Conservation (phyloP, 768 basidiomycete species). For the Auricularia heimuer region DNA sequence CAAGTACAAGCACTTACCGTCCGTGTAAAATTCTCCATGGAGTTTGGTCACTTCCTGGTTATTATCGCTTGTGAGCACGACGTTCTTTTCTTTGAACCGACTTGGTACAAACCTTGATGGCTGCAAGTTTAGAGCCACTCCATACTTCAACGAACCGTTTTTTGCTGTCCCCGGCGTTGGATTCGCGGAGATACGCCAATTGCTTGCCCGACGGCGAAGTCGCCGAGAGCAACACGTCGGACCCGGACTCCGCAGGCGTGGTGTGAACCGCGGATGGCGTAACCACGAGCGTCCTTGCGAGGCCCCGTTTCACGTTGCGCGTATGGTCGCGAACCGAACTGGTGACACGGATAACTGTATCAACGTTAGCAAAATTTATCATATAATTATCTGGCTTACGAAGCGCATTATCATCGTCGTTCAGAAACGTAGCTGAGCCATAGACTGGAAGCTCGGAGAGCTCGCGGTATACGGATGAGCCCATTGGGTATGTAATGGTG, state of each 20-base stretch:
- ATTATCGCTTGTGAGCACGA: neutral
- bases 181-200: neutral
- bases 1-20: conserved; percentile 31
- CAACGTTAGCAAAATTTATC: neutral
- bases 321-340: conserved; percentile 42
- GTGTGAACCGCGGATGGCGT: conserved; percentile 12
- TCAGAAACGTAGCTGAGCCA: conserved; percentile 25
- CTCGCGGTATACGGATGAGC: conserved; percentile 21
- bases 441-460: conserved; percentile 34
- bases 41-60: conserved; percentile 40
- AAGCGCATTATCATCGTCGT: neutral
- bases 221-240: neutral
- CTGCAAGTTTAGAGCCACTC: conserved; percentile 33
- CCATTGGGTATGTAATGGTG: neutral
- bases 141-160: conserved; percentile 55
- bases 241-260: conserved; percentile 12
- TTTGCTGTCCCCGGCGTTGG: conserved; percentile 11
- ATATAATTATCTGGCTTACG: neutral
- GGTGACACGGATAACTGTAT: conserved; percentile 26
- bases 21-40: conserved; percentile 52
- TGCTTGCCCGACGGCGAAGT: neutral
- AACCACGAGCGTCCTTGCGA: conserved; percentile 31
- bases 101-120: conserved; percentile 19
- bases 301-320: conserved; percentile 36
- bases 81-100: no score